Evolutionary conservation across 2,329 filamentous ascomycete genomes (phyloP).

Genomic region (Leptographium procerum): DNA sequence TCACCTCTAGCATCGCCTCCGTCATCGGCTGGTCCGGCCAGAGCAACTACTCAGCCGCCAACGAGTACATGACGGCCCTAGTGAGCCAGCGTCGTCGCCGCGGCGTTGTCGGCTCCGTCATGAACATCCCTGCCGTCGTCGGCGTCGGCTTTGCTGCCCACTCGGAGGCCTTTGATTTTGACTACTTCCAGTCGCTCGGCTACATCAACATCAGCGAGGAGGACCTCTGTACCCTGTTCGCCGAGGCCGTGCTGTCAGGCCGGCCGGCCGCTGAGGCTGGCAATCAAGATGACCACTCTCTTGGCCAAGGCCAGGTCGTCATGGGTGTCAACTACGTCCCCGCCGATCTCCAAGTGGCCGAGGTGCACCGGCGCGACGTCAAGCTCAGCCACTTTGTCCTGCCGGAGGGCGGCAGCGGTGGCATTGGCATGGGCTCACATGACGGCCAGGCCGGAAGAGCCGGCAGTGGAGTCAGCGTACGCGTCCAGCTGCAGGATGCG

Average conservation of each 20-base stretch:
- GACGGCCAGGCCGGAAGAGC: too few species aligned
- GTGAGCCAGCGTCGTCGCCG: conserved; percentile 18
- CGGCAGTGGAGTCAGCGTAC: not conserved
- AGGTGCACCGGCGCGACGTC: not conserved
- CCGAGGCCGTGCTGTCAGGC: not conserved
- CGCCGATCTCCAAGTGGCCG: not conserved
- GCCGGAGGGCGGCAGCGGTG: not conserved
- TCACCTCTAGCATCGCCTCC: conserved; percentile 18
- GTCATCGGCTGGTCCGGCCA: conserved; percentile 20
- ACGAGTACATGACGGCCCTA: conserved; percentile 24
- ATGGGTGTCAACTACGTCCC: not conserved
- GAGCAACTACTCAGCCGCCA: conserved; percentile 29
- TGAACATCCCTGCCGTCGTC: conserved; percentile 9
- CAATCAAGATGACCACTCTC: too few species aligned
- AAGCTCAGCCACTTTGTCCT: not conserved
- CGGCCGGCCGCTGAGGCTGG: too few species aligned
- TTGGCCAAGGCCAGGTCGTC: not conserved
- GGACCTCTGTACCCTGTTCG: not conserved
- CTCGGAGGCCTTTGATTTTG: not conserved
- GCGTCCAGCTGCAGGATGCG: not conserved
- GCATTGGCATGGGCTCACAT: too few species aligned
- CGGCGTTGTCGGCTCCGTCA: conserved; percentile 21
- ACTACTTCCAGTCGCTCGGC: not conserved
- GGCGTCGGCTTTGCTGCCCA: not conserved
- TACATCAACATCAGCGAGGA: not conserved